These are phyloP conservation scores for Luffa aegyptiaca DNA, from an alignment of 306 rosid genomes.

Conservation along the genomic window DNA sequence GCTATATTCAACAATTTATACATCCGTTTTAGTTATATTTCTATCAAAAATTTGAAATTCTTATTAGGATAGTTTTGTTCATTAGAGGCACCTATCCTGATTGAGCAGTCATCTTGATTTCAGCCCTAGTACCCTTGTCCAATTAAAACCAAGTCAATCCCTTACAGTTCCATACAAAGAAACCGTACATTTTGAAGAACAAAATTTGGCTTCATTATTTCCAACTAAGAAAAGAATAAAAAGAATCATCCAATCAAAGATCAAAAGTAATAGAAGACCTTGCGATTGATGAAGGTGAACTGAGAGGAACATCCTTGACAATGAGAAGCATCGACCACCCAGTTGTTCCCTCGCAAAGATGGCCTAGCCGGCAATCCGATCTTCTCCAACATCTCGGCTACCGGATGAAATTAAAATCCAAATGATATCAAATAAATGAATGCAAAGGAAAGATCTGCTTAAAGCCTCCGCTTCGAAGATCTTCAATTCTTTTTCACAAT, in stretches of 20 bases:
- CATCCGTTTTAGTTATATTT: not conserved
- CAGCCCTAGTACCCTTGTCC: not conserved
- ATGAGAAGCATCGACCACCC: slow-evolving; percentile 89
- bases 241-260: not conserved
- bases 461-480: not conserved
- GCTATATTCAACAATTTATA: not conserved
- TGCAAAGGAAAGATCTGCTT: not conserved
- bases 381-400: slow-evolving; percentile 77
- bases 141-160: not conserved
- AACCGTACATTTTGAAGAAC: not conserved
- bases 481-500: not conserved
- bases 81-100: not conserved
- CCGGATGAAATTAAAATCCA: not conserved
- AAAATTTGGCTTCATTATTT: not conserved
- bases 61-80: not conserved
- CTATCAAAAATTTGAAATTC: not conserved
- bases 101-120: not conserved
- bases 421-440: not conserved
- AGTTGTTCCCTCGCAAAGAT: slow-evolving; percentile 57
- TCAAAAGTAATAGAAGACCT: slow-evolving; percentile 32
- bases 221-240: not conserved
- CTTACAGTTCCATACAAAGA: not conserved
- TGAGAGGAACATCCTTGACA: slow-evolving; percentile 88
- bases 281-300: slow-evolving; percentile 97
- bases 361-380: slow-evolving; percentile 92